Base-by-base conservation (phyloP, 2,329 filamentous ascomycete genomes). In the Diplodia seriata region DNA sequence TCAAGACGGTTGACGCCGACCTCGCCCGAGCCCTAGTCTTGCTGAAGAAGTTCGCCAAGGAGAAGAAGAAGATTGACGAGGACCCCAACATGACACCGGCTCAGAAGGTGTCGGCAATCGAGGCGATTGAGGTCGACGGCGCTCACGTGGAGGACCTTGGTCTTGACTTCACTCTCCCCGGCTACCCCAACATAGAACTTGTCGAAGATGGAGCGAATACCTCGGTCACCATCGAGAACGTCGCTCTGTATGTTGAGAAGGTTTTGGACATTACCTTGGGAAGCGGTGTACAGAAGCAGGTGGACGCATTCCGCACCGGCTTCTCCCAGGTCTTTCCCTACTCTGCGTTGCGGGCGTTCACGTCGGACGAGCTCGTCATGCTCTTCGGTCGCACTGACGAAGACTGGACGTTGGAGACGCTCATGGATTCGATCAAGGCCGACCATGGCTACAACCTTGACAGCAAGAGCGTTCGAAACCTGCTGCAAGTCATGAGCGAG, bases 361-460 rank as follows among this genome's bases (percentile, higher is more conserved):
- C 95, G 0, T 94, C 96, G 0, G 93, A 93, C 73, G 96, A 99
- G 79, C 85, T 99, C 36, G 94, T 97, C 50, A 94, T 94, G 83
- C 85, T 99, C 31, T 99, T 98, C 81, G 95, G 95, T 20, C 89
- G 91, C 68, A 89, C 93, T 4, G 92, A 98, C 8, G 95, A 99
- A 77, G 95, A 99, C 78, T 99, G 95, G 95, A 93, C 92, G 26
- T 89, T 99, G 71, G 94, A 98, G 78, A 99, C 95, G 69, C 87
- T 99, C 50, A 96, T 96, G 87, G 95, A 99, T 76, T 97, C 94
- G 0, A 94, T 99, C 82, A 99, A 99, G 82, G 95, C 95, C 33
- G 95, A 99, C 74, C 95, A 99, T 77, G 95, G 95, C 9, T 99
- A 92, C 83, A 99, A 98, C 74, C 95, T 99, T 87, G 95, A 99